Percentiles rank a stretch among this genome's conserved stretches.
phyloP scores from a whole-genome alignment of 305 asterid species.

The Solanum hybrid region DNA sequence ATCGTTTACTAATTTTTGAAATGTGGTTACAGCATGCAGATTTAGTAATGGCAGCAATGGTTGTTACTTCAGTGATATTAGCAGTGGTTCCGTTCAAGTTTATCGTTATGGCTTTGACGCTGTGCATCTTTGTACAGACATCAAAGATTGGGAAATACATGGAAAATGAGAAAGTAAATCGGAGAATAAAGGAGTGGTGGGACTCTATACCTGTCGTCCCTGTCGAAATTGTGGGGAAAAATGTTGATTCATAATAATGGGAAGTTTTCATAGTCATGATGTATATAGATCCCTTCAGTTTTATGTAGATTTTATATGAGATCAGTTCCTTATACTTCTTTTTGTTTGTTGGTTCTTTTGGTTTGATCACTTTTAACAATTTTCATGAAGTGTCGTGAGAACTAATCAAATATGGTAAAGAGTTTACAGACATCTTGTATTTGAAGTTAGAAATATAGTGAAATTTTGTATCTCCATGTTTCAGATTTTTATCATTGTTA shows the following conservation, averaged over 20 bases:
- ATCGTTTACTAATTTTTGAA: neutral
- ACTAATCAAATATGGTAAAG: neutral
- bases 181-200: conserved; percentile 88
- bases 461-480: neutral
- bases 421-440: neutral
- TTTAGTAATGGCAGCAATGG: conserved; percentile 40
- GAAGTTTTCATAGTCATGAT: neutral
- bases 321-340: neutral
- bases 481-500: neutral
- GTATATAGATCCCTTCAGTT: neutral
- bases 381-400: neutral
- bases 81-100: conserved; percentile 59
- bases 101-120: conserved; percentile 30
- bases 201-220: conserved; percentile 74
- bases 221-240: conserved; percentile 39
- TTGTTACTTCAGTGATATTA: conserved; percentile 27
- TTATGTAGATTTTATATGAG: neutral
- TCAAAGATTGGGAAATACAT: conserved; percentile 34
- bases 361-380: neutral
- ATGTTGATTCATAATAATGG: neutral
- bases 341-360: neutral
- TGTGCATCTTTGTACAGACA: conserved; percentile 30
- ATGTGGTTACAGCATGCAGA: conserved; percentile 53
- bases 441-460: neutral
- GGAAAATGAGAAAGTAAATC: conserved; percentile 49